phyloP scores from a whole-genome alignment of 2,329 filamentous ascomycete species.

The Clarireedia paspali region DNA sequence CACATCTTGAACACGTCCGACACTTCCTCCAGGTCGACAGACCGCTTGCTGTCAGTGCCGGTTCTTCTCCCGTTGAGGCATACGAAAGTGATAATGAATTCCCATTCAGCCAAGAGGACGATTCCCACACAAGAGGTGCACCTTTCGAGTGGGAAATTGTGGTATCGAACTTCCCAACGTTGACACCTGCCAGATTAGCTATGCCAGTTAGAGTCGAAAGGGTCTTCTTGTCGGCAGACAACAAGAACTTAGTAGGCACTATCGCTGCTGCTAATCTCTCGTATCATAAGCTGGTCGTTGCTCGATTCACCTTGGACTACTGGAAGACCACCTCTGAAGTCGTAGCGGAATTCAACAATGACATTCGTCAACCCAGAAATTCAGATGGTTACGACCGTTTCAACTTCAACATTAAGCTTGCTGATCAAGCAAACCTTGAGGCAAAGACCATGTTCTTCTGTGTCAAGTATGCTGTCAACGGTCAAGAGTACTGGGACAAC shows the following conservation, averaged over 20 bases:
- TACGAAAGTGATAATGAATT: constrained; percentile 87
- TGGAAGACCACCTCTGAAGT: constrained; percentile 99
- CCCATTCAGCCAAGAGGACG: constrained; percentile 58
- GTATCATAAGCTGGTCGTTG: constrained; percentile 83
- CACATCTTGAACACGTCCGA: constrained; percentile 88
- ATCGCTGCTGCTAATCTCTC: constrained; percentile 81
- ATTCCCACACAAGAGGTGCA: constrained; percentile 27
- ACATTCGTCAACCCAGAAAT: constrained; percentile 60
- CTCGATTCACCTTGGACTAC: constrained; percentile 91
- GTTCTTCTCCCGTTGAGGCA: constrained; percentile 81
- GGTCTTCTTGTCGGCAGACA: constrained; percentile 80
- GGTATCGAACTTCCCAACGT: constrained; percentile 72
- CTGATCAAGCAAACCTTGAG: constrained; percentile 85
- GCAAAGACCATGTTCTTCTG: constrained; percentile 90
- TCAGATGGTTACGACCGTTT: constrained; percentile 75
- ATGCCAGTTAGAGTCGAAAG: constrained; percentile 74
- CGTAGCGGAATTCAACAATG: constrained; percentile 75
- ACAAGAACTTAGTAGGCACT: constrained; percentile 76
- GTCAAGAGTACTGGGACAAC: constrained; percentile 92
- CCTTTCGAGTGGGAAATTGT: constrained; percentile 82
- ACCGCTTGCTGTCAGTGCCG: constrained; percentile 91
- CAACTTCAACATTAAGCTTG: constrained; percentile 87
- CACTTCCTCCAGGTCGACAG: constrained; percentile 93
- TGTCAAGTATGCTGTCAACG: constrained; percentile 76
- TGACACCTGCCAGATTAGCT: constrained; percentile 53